Evolutionary conservation across 768 basidiomycete genomes (phyloP), one percentile per base, ranked within the genome.

Genomic region (Lentinula detonsa): DNA sequence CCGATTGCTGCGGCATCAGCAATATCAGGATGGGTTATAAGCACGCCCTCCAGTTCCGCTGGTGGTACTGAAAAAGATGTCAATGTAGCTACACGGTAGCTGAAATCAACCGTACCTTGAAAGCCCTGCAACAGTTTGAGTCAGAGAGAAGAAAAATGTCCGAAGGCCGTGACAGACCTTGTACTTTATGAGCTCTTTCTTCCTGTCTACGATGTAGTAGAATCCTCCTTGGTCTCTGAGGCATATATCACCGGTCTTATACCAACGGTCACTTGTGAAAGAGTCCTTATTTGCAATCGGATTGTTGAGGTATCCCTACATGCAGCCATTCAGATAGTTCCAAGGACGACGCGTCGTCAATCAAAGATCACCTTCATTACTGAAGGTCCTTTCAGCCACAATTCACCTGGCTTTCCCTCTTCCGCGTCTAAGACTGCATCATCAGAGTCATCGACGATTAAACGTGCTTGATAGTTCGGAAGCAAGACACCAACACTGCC

Each of bases 181-280:
- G 73, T 90, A 89, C 66, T 91, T 88, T 69, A 91, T 86, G 23
- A 90, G 73, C 66, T 90, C 90, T 63, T 91, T 91, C 51, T 80
- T 77, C 37, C 91, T 75, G 65, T 91, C 89, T 2, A 92, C 85
- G 56, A 91, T 88, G 64, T 78, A 82, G 69, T 85, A 91, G 68
- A 79, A 90, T 0, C 92, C 93, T 0, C 92, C 85, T 2, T 71
- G 61, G 62, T 93, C 88, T 11, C 83, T 73, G 16, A 79, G 70
- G 1, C 82, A 89, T 54, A 95, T 82, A 70, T 96, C 94, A 1
- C 94, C 93, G 0, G 93, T 95, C 78, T 89, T 92, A 76, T 93
- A 87, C 91, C 91, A 97, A 3, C 84, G 80, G 53, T 91, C 88
- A 0, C 72, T 70, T 0, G 88, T 90, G 64, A 95, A 87, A 5